These are phyloP conservation scores for Chytriomyces sp. DNA, from an alignment of 192 early-diverging fungal genomes.

Conservation along the genomic window DNA sequence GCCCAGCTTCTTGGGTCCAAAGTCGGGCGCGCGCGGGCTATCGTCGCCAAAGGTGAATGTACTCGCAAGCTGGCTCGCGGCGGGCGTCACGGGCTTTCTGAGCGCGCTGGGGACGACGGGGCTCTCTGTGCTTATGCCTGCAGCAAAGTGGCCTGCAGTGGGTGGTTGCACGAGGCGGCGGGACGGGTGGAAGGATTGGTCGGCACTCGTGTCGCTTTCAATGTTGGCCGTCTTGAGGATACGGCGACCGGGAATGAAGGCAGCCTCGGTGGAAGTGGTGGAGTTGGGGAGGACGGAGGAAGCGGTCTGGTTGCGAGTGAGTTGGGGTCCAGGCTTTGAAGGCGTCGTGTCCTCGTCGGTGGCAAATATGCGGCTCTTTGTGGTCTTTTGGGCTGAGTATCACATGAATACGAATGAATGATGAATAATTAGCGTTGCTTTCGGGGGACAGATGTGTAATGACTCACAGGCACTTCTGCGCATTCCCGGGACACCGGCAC, in stretches of 20 bases:
- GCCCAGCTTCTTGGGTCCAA: conserved; percentile 12
- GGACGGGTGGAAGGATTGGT: not conserved
- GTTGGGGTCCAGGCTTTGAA: not conserved
- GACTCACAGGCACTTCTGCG: not conserved
- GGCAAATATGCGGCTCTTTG: not conserved
- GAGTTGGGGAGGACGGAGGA: not conserved
- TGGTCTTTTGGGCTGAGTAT: not conserved
- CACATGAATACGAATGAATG: not conserved
- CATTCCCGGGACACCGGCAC: not conserved
- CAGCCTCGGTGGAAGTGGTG: not conserved
- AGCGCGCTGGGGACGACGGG: too few species aligned
- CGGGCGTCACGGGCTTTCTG: too few species aligned
- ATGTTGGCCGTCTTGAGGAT: not conserved
- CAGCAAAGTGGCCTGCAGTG: not conserved
- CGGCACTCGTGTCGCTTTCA: not conserved
- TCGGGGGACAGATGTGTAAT: not conserved
- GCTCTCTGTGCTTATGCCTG: too few species aligned
- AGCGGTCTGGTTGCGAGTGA: not conserved
- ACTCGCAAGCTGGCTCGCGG: not conserved
- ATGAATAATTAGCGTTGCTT: not conserved
- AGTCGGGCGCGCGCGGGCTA: conserved; percentile 10
- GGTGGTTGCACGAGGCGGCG: not conserved
- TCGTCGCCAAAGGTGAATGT: conserved; percentile 20
- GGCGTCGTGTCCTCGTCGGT: not conserved
- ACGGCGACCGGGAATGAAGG: not conserved